These are phyloP conservation scores for Penicillium fuscoglaucum DNA, from an alignment of 2,329 filamentous ascomycete genomes.

Conservation along the genomic window DNA sequence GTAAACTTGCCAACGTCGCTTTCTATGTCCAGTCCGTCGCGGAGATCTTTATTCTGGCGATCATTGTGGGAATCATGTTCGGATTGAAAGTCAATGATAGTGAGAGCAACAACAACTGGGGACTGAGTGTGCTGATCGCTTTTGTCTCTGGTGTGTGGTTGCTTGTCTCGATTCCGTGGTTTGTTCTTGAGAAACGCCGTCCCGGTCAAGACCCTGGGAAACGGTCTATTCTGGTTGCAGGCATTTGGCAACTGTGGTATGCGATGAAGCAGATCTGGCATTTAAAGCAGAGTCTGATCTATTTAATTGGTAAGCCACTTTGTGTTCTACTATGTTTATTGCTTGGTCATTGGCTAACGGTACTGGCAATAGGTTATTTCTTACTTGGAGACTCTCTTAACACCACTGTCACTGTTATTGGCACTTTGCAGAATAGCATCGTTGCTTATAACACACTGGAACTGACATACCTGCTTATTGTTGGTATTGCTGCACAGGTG, in stretches of 20 bases:
- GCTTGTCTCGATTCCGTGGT: conserved; percentile 65
- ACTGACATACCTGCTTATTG: conserved; percentile 65
- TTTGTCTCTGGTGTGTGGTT: conserved; percentile 67
- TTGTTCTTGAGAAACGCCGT: conserved; percentile 63
- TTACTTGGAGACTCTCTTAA: conserved; percentile 69
- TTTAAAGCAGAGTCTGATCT: conserved; percentile 65
- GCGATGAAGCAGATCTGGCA: conserved; percentile 63
- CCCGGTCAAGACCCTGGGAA: conserved; percentile 57
- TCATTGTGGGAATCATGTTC: conserved; percentile 66
- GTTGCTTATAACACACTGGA: conserved; percentile 66
- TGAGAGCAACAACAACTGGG: conserved; percentile 64
- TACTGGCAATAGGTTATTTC: conserved; percentile 54
- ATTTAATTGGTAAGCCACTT: conserved; percentile 55
- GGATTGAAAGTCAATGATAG: conserved; percentile 61
- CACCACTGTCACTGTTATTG: conserved; percentile 68
- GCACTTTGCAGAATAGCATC: conserved; percentile 64
- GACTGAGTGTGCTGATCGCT: conserved; percentile 63
- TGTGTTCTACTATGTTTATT: background rate
- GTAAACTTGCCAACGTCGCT: conserved; percentile 62
- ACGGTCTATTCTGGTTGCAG: conserved; percentile 55
- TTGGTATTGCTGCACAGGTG: conserved; percentile 64
- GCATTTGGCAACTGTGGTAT: conserved; percentile 62
- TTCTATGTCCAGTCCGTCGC: conserved; percentile 65
- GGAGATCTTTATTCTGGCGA: conserved; percentile 63
- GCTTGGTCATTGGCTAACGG: background rate